Evolutionary conservation across 2,329 filamentous ascomycete genomes (phyloP).

Genomic region (Trichoderma sp.): DNA sequence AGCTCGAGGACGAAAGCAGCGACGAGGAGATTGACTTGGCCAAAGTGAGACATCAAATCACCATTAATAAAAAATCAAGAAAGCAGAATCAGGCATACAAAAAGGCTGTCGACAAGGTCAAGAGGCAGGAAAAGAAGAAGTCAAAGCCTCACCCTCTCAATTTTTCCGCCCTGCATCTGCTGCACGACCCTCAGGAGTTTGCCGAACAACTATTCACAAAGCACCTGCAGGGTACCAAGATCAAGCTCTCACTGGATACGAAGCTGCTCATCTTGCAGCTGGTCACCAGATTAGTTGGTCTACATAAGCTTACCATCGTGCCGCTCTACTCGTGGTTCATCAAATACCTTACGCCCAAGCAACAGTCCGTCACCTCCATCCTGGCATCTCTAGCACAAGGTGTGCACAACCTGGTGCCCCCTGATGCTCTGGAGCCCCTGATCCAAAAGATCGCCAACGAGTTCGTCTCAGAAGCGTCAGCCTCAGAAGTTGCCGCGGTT

Average conservation of each 20-base stretch:
- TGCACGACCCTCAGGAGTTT: slow-evolving; percentile 93
- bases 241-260: slow-evolving; percentile 82
- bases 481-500: slow-evolving; percentile 85
- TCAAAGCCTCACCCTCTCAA: slow-evolving; percentile 84
- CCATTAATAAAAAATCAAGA: slow-evolving; percentile 95
- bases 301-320: slow-evolving; percentile 89
- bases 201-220: slow-evolving; percentile 87
- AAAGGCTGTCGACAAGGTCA: slow-evolving; percentile 79
- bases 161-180: slow-evolving; percentile 90
- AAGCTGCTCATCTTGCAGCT: slow-evolving; percentile 89
- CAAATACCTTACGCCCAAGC: slow-evolving; percentile 84
- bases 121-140: slow-evolving; percentile 85
- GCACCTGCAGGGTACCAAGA: slow-evolving; percentile 84
- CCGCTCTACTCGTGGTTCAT: slow-evolving; percentile 95
- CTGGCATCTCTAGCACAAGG: slow-evolving; percentile 90
- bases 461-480: slow-evolving; percentile 93
- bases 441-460: slow-evolving; percentile 97
- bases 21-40: slow-evolving; percentile 78
- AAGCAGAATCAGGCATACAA: slow-evolving; percentile 80
- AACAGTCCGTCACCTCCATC: slow-evolving; percentile 89
- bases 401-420: slow-evolving; percentile 87
- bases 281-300: slow-evolving; percentile 84
- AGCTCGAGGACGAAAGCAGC: slow-evolving; percentile 84
- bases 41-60: slow-evolving; percentile 79
- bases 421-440: slow-evolving; percentile 86